Base-by-base conservation (phyloP, 1,284 basidiomycete genomes). In the Moniliophthora roreri region DNA sequence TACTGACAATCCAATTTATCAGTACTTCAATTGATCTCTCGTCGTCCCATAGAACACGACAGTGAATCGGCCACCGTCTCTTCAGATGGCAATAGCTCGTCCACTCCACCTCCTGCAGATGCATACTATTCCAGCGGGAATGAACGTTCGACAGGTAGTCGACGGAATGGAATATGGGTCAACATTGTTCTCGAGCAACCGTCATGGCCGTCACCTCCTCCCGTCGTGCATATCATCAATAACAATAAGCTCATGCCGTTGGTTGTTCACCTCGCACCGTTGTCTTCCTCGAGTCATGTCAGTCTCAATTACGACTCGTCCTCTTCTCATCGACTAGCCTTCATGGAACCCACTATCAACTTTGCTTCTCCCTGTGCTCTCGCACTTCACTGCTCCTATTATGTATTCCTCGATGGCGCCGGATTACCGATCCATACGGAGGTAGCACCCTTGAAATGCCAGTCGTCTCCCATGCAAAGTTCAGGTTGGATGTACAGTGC, bases 21-120 rank as follows among this genome's bases (percentile, higher is more conserved):
- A 70, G 69, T 70, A 21, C 62, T 69, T 21, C 59, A 65, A 13
- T 56, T 70, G n/a, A 66, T 70, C 38, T 66, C 63, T 38, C 60
- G 60, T 48, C 62, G 66, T 6, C 50, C 55, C 45, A 18, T 50
- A 48, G 50, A 55, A 48, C 50, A 58, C 54, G 36, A 56, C 41
- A 34, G 24, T 13, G 53, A 55, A 6, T 51, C 50, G 15, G 23
- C 38, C 18, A 37, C 47, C 7, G 15, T 52, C 21, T 52, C 51
- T 7, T 59, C 58, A 23, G 53, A 60, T 21, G 54, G 45, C 23
- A 48, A 53, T 21, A 54, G 55, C 28, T 44, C 48, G 11, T 55
- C 58, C 3, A 58, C 52, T 15, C 55, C 59, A 13, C 51, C 58
- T 10, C 51, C 56, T 37, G 39, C 52, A 20, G 52, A 49, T 34